Conservation (phyloP, 2,329 filamentous ascomycete genomes). For the Aspergillus sp. region DNA sequence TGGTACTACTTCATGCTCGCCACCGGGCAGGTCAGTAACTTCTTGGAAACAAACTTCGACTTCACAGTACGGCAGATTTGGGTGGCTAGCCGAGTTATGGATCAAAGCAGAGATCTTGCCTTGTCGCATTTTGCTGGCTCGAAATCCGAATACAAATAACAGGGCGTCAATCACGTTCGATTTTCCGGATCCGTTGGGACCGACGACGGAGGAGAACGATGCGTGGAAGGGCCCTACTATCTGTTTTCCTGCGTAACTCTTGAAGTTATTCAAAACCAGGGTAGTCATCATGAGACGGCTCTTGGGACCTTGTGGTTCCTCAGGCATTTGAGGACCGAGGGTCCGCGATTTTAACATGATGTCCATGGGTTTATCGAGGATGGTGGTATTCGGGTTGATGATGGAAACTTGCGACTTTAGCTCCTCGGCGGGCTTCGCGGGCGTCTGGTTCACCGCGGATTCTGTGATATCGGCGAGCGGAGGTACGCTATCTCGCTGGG, state of each 20-base stretch:
- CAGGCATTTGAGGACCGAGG: slow-evolving; percentile 60
- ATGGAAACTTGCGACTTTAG: slow-evolving; percentile 56
- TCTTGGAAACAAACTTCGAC: slow-evolving; percentile 97
- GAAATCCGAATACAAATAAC: slow-evolving; percentile 98
- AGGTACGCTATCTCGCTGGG: slow-evolving; percentile 48
- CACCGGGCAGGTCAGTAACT: slow-evolving; percentile 81
- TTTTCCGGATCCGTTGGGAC: slow-evolving; percentile 96
- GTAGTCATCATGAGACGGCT: slow-evolving; percentile 90
- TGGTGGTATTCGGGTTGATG: slow-evolving; percentile 72
- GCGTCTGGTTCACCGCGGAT: slow-evolving; percentile 63
- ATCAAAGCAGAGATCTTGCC: slow-evolving; percentile 97
- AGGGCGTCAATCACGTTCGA: slow-evolving; percentile 98
- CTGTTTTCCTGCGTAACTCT: slow-evolving; percentile 94
- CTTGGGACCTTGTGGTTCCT: slow-evolving; percentile 75
- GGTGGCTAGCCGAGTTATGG: slow-evolving; percentile 88
- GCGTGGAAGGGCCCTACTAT: slow-evolving; percentile 95
- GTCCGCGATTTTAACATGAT: slow-evolving; percentile 86
- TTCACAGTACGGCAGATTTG: slow-evolving; percentile 85
- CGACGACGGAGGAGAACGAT: slow-evolving; percentile 96
- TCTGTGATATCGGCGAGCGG: slow-evolving; percentile 74
- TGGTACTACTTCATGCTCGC: slow-evolving; percentile 73
- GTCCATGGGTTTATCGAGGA: slow-evolving; percentile 87
- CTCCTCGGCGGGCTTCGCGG: slow-evolving; percentile 41
- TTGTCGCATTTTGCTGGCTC: slow-evolving; percentile 98
- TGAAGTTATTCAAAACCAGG: slow-evolving; percentile 92